Evolutionary conservation across 768 basidiomycete genomes (phyloP), one percentile per base, ranked within the genome.

Genomic region (Harrya chromipes): DNA sequence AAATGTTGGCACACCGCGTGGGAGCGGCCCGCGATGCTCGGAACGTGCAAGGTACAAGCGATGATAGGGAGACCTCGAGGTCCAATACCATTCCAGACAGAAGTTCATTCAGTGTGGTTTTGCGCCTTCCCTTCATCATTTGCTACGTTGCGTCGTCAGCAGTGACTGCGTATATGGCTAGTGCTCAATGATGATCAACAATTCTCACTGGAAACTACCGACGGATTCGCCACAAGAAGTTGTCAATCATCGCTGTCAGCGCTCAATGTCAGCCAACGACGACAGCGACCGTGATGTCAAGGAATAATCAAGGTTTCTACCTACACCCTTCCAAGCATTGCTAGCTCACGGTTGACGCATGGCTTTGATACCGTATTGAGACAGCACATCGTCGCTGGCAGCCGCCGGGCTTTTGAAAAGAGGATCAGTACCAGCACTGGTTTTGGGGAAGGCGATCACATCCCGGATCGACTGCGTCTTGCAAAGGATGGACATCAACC

Each of bases 401-500:
- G 78, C 59, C 12, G 89, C 83, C 35, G 94, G 94, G 68, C 91
- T 92, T 69, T 83, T 87, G 77, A 97, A 94, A 34, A 95, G 81
- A 37, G 84, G 80, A 70, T 97, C 94, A 20, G 83, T 79, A 6
- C 94, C 94, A 50, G 73, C 80, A 35, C 83, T 81, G 8, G 88
- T 87, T 74, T 97, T 97, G 9, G 94, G 94, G 74, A 97, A 97
- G 17, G 94, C 94, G 56, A 97, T 95, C 56, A 97, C 94, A 60
- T 97, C 93, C 53, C 92, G 80, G 58, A 97, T 97, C 34, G 92
- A 92, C 50, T 80, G 78, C 4, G 91, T 80, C 54, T 84, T 82
- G 74, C 91, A 94, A 4, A 97, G 78, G 55, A 94, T 93, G 12
- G 93, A 78, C 82, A 97, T 87, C 53, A 97, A 73, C 29, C 94